Evolutionary conservation across 495 filamentous ascomycete genomes (phyloP).

Genomic region (Cercophora newfieldiana): DNA sequence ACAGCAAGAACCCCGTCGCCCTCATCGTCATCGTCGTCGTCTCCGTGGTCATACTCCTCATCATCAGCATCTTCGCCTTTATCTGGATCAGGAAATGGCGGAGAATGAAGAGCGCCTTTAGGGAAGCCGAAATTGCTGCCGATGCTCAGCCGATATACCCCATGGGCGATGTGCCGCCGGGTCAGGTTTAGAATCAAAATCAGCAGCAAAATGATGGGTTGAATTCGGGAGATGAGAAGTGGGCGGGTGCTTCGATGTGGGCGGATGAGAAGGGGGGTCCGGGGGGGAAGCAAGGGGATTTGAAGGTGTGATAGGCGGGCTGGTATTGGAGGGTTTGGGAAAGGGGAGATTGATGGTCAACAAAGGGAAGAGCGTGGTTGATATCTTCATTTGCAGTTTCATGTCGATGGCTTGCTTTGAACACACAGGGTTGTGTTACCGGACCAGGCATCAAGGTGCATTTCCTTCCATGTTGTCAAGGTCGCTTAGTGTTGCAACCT

Average conservation of each 20-base stretch:
- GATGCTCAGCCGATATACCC: background rate
- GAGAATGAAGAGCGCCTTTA: background rate
- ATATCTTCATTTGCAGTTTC: too few relatives aligned
- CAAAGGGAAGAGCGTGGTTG: too few relatives aligned
- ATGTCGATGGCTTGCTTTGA: too few relatives aligned
- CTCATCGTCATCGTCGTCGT: background rate
- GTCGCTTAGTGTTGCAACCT: too few relatives aligned
- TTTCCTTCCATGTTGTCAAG: too few relatives aligned
- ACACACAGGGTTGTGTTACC: too few relatives aligned
- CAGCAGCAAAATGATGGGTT: background rate
- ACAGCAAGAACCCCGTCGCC: background rate
- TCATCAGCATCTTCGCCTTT: background rate
- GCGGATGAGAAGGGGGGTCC: background rate
- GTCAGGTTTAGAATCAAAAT: background rate
- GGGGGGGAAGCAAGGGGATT: background rate
- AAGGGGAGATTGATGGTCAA: too few relatives aligned
- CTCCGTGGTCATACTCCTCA: background rate
- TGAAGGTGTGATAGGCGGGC: background rate
- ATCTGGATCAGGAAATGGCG: background rate
- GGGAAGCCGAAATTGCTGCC: background rate
- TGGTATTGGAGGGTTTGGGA: too few relatives aligned
- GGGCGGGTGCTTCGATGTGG: background rate
- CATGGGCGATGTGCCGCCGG: background rate
- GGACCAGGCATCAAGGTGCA: too few relatives aligned
- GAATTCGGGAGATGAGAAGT: background rate